Evolutionary conservation across 176 grass and related monocot species (phyloP).

Genomic region (Oryza australiensis): DNA sequence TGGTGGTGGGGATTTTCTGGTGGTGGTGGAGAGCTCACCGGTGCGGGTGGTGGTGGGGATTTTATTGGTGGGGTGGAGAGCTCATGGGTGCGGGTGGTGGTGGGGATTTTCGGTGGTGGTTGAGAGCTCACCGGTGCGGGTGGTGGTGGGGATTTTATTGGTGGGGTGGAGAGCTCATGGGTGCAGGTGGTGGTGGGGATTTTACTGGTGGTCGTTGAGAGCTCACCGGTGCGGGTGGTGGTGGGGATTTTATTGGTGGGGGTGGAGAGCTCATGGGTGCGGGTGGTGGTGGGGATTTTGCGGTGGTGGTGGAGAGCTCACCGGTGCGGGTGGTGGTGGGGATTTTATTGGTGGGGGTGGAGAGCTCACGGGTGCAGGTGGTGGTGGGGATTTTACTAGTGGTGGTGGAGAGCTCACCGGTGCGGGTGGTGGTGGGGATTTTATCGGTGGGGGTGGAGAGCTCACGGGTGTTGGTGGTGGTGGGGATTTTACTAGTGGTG

Average conservation of each 20-base stretch:
- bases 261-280: neutral
- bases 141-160: neutral
- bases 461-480: neutral
- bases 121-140: neutral
- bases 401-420: neutral
- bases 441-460: neutral
- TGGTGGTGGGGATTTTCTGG: neutral
- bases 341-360: conserved; percentile 20
- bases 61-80: neutral
- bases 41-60: neutral
- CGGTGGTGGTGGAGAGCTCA: conserved; percentile 12
- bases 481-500: neutral
- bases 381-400: neutral
- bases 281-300: neutral
- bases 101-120: neutral
- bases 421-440: neutral
- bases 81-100: neutral
- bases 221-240: fast-evolving
- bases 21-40: neutral
- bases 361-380: neutral
- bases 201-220: neutral
- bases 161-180: neutral
- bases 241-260: neutral
- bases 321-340: neutral
- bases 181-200: neutral